Percentiles rank a stretch among this genome's conserved stretches.
phyloP scores from a whole-genome alignment of 345 rosid species.

The Turritis glabra region DNA sequence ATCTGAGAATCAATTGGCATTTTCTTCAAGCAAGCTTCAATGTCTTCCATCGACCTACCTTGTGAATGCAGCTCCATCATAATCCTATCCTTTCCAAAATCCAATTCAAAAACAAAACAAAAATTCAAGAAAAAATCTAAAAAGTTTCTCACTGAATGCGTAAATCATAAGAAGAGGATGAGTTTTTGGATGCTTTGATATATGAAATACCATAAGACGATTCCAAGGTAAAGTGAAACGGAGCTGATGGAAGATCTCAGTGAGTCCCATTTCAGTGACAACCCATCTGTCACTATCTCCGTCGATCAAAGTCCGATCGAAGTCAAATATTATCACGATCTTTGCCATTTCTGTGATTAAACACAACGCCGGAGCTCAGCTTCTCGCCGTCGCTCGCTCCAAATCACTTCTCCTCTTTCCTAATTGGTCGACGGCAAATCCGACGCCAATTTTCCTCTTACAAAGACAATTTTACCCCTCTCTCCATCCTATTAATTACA shows the following conservation, averaged over 20 bases:
- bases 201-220: conserved; percentile 65
- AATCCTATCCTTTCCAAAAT: conserved; percentile 67
- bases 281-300: conserved; percentile 85
- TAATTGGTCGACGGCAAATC: neutral
- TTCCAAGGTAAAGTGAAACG: conserved; percentile 75
- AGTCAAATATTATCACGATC: conserved; percentile 68
- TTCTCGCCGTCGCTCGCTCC: conserved; percentile 9
- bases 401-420: neutral
- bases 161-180: neutral
- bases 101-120: neutral
- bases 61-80: conserved; percentile 75
- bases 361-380: conserved; percentile 20
- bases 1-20: conserved; percentile 52
- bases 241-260: conserved; percentile 63
- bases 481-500: conserved; percentile 8
- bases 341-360: conserved; percentile 35
- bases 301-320: conserved; percentile 85
- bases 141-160: neutral
- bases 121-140: neutral
- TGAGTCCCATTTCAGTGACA: conserved; percentile 76
- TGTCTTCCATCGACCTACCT: conserved; percentile 60
- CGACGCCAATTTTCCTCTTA: too few species aligned
- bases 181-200: neutral
- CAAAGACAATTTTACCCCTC: too few species aligned
- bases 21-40: conserved; percentile 57